Conservation (phyloP, 2,329 filamentous ascomycete species). For the Stagonosporopsis tanaceti region DNA sequence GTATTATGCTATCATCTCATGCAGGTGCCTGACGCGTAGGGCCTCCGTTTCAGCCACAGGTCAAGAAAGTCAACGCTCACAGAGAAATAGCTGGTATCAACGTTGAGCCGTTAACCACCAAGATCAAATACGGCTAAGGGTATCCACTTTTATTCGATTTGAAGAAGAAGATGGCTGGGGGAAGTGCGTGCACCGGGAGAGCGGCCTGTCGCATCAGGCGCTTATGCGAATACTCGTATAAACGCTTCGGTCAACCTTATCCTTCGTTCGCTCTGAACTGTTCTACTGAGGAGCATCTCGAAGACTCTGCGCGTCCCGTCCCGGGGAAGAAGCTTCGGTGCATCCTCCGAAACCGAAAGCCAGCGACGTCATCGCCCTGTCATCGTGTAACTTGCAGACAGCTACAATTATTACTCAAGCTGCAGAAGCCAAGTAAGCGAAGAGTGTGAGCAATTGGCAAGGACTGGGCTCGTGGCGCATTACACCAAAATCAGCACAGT, state of each 20-base stretch:
- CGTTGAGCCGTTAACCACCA: conserved; percentile 26
- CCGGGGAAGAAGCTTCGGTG: not conserved
- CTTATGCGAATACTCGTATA: conserved; percentile 25
- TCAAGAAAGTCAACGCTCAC: not conserved
- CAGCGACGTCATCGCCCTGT: not conserved
- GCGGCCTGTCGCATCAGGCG: conserved; percentile 29
- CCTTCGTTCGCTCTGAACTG: not conserved
- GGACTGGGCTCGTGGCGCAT: not conserved
- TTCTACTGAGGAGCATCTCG: conserved; percentile 4
- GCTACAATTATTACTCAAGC: not conserved
- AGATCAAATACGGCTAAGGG: conserved; percentile 29
- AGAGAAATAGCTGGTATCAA: conserved; percentile 12
- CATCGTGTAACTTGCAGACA: not conserved
- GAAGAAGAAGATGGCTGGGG: conserved; percentile 8
- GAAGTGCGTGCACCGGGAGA: conserved; percentile 40
- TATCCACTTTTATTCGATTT: conserved; percentile 24
- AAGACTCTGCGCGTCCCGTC: not conserved
- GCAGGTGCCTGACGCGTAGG: not conserved
- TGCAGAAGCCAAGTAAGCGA: not conserved
- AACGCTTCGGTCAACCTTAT: conserved; percentile 8
- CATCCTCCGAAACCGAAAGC: not conserved
- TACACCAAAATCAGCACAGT: not conserved
- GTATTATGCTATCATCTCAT: not conserved
- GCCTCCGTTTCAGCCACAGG: not conserved
- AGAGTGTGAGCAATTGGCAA: not conserved